These are phyloP conservation scores for Geoglossum cookeanum DNA, from an alignment of 2,329 filamentous ascomycete species.

Conservation along the genomic window DNA sequence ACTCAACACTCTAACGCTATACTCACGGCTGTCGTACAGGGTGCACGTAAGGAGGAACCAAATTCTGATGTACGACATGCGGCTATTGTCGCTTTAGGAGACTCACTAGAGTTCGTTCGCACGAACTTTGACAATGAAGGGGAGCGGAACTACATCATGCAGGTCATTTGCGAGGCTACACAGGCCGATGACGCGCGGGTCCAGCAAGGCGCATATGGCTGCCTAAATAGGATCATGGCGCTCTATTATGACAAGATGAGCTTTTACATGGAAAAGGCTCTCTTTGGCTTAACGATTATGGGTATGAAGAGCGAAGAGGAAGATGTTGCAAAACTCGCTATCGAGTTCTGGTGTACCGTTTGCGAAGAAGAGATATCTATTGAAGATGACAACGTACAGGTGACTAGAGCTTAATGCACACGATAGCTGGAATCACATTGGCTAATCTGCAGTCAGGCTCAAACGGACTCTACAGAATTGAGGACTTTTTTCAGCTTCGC, in stretches of 20 bases:
- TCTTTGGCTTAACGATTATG: constrained; percentile 91
- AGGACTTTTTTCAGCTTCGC: constrained; percentile 93
- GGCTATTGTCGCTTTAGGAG: constrained; percentile 82
- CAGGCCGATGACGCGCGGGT: constrained; percentile 82
- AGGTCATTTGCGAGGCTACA: constrained; percentile 96
- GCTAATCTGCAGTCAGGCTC: constrained; percentile 22
- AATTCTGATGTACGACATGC: constrained; percentile 82
- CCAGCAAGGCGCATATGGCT: constrained; percentile 90
- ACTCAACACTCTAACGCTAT: constrained; percentile 90
- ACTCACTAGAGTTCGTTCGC: constrained; percentile 92
- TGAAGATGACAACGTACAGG: constrained; percentile 84
- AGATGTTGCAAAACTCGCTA: constrained; percentile 91
- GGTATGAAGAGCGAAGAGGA: constrained; percentile 98
- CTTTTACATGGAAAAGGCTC: constrained; percentile 99
- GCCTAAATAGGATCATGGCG: constrained; percentile 94
- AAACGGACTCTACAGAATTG: constrained; percentile 59
- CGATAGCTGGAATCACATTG: background rate
- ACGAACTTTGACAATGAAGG: constrained; percentile 99
- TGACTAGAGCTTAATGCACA: constrained; percentile 20
- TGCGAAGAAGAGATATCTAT: constrained; percentile 97
- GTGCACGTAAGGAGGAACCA: constrained; percentile 86
- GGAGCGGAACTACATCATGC: constrained; percentile 99
- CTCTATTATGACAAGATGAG: constrained; percentile 99
- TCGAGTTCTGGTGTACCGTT: constrained; percentile 99
- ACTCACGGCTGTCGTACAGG: constrained; percentile 91